These are phyloP conservation scores for Magnaporthiopsis poae DNA, from an alignment of 2,329 filamentous ascomycete species.

Conservation along the genomic window DNA sequence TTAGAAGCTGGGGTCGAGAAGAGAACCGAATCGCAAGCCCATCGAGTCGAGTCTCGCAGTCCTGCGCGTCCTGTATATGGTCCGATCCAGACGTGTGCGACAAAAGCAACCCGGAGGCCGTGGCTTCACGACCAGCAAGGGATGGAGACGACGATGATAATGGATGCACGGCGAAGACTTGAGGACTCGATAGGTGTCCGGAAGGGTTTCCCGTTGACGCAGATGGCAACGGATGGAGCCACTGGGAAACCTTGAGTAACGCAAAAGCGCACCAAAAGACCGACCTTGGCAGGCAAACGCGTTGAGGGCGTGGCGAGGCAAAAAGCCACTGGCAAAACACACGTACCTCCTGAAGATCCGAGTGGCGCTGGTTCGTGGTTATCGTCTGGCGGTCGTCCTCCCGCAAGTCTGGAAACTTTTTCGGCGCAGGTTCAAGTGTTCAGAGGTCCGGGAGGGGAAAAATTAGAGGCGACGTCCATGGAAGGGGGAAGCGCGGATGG, in stretches of 20 bases:
- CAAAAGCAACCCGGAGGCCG: background rate
- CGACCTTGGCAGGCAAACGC: background rate
- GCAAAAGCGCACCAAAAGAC: background rate
- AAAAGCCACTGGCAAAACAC: background rate
- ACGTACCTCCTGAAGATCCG: background rate
- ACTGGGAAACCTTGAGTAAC: background rate
- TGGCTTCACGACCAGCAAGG: background rate
- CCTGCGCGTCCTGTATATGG: background rate
- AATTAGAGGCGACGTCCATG: background rate
- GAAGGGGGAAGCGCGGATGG: background rate
- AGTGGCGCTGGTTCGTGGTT: background rate
- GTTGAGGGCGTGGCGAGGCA: background rate
- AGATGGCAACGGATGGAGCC: background rate
- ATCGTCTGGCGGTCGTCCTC: background rate
- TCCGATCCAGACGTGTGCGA: background rate
- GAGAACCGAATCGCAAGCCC: background rate
- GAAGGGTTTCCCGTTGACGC: background rate
- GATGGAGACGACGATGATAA: background rate
- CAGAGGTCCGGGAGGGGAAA: background rate
- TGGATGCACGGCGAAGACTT: background rate
- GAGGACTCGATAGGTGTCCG: background rate
- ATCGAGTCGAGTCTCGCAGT: background rate
- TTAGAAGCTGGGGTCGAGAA: background rate
- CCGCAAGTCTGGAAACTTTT: background rate
- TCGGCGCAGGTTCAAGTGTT: background rate